Percentiles rank a stretch among this genome's conserved stretches.
phyloP scores from a whole-genome alignment of 257 asterid species.

The Ocimum tenuiflorum region DNA sequence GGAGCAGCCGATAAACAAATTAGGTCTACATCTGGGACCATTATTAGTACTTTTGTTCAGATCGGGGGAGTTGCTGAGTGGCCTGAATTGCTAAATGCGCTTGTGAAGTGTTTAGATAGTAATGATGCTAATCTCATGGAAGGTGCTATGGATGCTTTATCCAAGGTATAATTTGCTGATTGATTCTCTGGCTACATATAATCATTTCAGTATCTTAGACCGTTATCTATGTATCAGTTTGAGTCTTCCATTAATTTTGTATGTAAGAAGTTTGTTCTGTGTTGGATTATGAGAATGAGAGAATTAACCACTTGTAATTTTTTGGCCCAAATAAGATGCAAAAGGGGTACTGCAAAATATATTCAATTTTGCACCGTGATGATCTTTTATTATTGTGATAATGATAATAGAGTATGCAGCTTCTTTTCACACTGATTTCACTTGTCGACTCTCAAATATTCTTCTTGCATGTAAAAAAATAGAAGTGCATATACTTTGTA shows the following conservation, averaged over 20 bases:
- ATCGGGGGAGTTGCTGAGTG: conserved; percentile 72
- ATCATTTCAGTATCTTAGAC: not conserved
- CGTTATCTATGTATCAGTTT: not conserved
- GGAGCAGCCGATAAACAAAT: conserved; percentile 82
- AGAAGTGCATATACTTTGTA: not conserved
- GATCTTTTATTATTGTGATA: not conserved
- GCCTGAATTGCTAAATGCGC: conserved; percentile 86
- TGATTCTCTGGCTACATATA: conserved; percentile 6
- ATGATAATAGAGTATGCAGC: not conserved
- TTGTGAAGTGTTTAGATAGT: conserved; percentile 85
- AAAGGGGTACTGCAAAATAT: not conserved
- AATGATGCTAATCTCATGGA: conserved; percentile 83
- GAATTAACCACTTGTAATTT: not conserved
- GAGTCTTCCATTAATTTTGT: not conserved
- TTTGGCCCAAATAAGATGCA: not conserved
- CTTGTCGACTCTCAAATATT: not conserved
- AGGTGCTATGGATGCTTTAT: conserved; percentile 99
- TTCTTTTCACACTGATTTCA: not conserved
- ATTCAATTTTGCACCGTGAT: not conserved
- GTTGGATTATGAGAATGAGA: conserved; percentile 2
- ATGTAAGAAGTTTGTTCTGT: not conserved
- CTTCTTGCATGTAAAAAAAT: not conserved
- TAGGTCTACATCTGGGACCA: conserved; percentile 93
- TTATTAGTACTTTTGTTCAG: conserved; percentile 82
- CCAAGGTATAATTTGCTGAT: conserved; percentile 64